phyloP scores from a whole-genome alignment of 148 eudicot species.

The Polygonum aviculare region DNA sequence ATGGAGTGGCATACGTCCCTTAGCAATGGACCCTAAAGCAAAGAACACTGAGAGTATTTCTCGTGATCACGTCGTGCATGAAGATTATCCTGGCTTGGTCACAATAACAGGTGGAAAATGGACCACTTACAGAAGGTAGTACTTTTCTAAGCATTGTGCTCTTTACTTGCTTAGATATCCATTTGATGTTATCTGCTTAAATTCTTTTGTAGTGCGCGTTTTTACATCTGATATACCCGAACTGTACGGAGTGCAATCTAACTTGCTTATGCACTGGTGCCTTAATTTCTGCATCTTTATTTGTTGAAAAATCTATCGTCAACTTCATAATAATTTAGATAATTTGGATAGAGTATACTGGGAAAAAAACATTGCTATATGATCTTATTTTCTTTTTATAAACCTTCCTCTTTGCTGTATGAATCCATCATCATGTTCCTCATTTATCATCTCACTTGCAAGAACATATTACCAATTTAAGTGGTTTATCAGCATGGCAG shows the following conservation, averaged over 20 bases:
- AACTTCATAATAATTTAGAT: background rate
- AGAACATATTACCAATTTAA: background rate
- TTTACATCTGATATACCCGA: background rate
- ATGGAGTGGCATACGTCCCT: conserved; percentile 98
- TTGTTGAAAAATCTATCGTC: background rate
- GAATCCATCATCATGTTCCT: background rate
- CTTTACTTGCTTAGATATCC: background rate
- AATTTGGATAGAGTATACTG: background rate
- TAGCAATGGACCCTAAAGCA: conserved; percentile 93
- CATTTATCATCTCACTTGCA: background rate
- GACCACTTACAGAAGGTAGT: conserved; percentile 94
- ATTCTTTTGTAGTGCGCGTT: background rate
- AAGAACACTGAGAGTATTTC: conserved; percentile 93
- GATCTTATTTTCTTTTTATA: background rate
- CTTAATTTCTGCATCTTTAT: background rate
- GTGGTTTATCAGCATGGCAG: conserved; percentile 80
- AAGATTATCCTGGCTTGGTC: conserved; percentile 90
- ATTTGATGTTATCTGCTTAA: background rate
- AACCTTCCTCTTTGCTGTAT: background rate
- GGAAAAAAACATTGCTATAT: background rate
- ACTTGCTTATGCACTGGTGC: background rate
- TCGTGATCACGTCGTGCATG: conserved; percentile 89
- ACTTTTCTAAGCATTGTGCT: background rate
- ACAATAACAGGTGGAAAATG: conserved; percentile 99
- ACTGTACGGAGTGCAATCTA: background rate